Base-by-base conservation (phyloP, 1,284 basidiomycete species). In the Microbotryum silenes-acaulis region DNA sequence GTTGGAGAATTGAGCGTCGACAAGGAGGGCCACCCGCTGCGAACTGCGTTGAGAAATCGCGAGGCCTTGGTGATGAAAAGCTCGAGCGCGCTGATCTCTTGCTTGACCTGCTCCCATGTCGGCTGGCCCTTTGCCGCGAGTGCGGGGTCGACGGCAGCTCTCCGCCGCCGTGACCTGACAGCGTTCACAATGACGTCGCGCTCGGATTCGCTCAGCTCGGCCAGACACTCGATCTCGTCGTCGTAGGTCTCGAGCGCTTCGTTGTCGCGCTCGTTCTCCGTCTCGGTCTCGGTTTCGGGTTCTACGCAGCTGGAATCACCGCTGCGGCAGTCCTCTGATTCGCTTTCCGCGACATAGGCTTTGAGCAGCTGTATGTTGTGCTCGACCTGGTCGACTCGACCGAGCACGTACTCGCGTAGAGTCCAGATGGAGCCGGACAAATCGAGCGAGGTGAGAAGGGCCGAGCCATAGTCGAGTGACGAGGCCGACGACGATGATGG, bases 361-460 rank as follows among this genome's bases (percentile, higher is more conserved):
- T 47, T 55, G 18, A 68, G 46, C 1, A 49, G 48, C 7, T 45
- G 42, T 10, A 68, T 12, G 5, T 51, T 59, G 21, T 47, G 48
- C 57, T 68, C 67, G 1, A 59, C 62, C 14, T 60, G 50, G 10
- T 62, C 67, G 27, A 68, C 44, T 42, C 55, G 58, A 37, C 60
- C 56, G 5, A 54, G 44, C 23, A 68, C 54, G 58, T 58, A 62
- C 14, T 62, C 56, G 25, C 51, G 51, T 9, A 68, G 27, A 44
- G 51, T 31, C 21, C 27, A 7, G 21, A 66, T 46, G 16, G 59
- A 61, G 5, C 54, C 57, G 3, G 62, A 58, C 45, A 68, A 44
- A 44, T 68, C 67, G 31, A 68, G 58, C 51, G 60, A 62, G 12
- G 64, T 51, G 42, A 68, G 58, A 12, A 66, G 60, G 12, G 50